phyloP scores from a whole-genome alignment of 495 filamentous ascomycete species.

The Annulohypoxylon maeteangense region DNA sequence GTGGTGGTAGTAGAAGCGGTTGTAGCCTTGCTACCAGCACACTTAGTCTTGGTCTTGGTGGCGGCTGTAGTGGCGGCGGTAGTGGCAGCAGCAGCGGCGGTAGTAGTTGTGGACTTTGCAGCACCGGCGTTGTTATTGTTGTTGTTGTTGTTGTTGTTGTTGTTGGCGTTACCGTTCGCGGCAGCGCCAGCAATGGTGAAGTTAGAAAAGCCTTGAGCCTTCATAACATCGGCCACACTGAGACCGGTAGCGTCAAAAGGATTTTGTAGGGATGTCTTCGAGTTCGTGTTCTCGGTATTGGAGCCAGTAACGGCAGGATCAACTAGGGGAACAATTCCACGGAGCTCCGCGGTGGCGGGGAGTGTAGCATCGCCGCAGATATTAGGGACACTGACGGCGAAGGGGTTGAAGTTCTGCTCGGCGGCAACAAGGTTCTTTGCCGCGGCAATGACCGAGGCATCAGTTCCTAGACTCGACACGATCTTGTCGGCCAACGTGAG shows the following conservation, averaged over 20 bases:
- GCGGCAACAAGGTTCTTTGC: slow-evolving; percentile 68
- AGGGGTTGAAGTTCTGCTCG: slow-evolving; percentile 77
- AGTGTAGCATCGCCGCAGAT: slow-evolving; percentile 68
- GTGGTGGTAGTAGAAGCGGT: slow-evolving; percentile 23
- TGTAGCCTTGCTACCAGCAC: background rate
- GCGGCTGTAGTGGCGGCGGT: slow-evolving; percentile 32
- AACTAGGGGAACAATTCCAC: slow-evolving; percentile 69
- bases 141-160: too few relatives aligned
- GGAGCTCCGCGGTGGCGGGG: slow-evolving; percentile 64
- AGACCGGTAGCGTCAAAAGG: slow-evolving; percentile 65
- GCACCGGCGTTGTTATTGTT: too few relatives aligned
- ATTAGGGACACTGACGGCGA: slow-evolving; percentile 61
- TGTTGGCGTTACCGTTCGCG: slow-evolving; percentile 27
- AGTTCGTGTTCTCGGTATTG: slow-evolving; percentile 65
- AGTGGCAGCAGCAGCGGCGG: slow-evolving; percentile 30
- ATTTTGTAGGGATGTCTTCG: slow-evolving; percentile 55
- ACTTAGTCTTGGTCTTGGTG: slow-evolving; percentile 16
- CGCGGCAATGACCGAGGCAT: slow-evolving; percentile 62
- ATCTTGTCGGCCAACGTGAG: slow-evolving; percentile 68
- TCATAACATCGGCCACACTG: slow-evolving; percentile 64
- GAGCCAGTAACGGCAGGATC: slow-evolving; percentile 66
- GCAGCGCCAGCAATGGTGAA: slow-evolving; percentile 60
- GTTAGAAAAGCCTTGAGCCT: slow-evolving; percentile 64
- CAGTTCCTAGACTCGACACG: slow-evolving; percentile 63
- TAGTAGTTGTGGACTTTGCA: slow-evolving; percentile 14